Conservation (phyloP, 108 stramenopile genomes). For the Stephanodiscus triporus region DNA sequence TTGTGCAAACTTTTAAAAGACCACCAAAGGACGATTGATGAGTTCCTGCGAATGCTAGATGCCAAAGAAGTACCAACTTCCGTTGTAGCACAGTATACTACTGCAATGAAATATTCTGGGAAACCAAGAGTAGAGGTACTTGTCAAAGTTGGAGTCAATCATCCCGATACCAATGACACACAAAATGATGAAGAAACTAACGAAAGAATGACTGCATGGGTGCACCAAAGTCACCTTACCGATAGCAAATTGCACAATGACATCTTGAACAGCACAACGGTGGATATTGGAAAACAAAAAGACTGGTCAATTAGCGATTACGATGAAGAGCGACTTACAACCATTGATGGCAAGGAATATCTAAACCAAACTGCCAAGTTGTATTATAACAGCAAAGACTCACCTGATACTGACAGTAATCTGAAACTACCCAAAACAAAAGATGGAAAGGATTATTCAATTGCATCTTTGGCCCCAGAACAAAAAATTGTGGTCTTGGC, state of each 20-base stretch:
- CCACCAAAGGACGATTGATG: background rate
- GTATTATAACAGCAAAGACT: background rate
- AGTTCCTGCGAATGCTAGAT: background rate
- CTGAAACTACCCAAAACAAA: background rate
- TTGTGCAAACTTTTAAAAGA: background rate
- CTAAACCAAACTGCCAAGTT: too few species aligned
- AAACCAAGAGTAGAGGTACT: background rate
- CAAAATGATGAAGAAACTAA: too few species aligned
- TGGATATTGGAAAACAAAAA: background rate
- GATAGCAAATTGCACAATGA: background rate
- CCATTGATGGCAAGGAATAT: background rate
- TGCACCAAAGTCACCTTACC: background rate
- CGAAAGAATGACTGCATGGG: background rate
- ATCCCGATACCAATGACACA: too few species aligned
- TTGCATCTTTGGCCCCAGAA: too few species aligned
- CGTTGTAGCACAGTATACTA: background rate
- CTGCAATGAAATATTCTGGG: background rate
- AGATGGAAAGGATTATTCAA: background rate
- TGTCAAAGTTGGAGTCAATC: too few species aligned
- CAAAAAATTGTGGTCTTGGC: too few species aligned
- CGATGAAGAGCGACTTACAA: background rate
- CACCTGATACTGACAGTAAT: background rate
- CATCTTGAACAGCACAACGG: background rate
- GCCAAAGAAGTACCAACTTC: background rate
- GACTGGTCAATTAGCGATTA: background rate